Evolutionary conservation across 108 stramenopile genomes (phyloP), one percentile per base, ranked within the genome.

Genomic region (Mediolabrus comicus): DNA sequence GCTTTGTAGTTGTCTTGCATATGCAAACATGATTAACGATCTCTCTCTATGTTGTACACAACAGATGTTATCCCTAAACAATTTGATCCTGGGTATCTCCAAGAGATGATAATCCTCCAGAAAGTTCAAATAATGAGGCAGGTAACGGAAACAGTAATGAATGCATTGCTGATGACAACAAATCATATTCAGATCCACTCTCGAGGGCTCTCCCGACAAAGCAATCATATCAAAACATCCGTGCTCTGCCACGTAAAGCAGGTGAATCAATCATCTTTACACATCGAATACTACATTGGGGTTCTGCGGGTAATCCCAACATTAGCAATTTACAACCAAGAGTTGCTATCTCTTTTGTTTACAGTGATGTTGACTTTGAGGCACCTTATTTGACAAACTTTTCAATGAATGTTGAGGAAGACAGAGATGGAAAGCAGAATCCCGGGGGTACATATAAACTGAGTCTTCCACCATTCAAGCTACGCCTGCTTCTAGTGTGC

Each of bases 281-380:
- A 2, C 90, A 92, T 62, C 71, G 90, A 10, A 82, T 87, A 9
- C 69, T 92, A 52, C 90, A 92, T 69, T 92, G 90, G 90, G 90
- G 90, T 3, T 88, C 87, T 2, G 27, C 38, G 30, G 83, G 86
- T 3, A 77, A 84, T 60, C 77, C 82, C 19, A 16, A 69, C 7
- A 38, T 66, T 17, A 9, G 22, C 11, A 22, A 25, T 10, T 13
- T 52, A 17, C 33, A 59, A n/a, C 86, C 89, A 0, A 64, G 90
- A 16, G 73, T 87, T 58, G 90, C 90, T 30, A 82, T 92, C 51
- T 87, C 86, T 10, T 88, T 92, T 66, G 87, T 88, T n/a, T 81
- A 69, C 62, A 75, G 79, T 19, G 86, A 92, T 75, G 77, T 75
- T 0, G 69, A 65, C 52, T 92, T 72, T 69, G 90, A 92, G 67